Conservation (phyloP, 345 rosid species). For the Boechera divaricarpa region DNA sequence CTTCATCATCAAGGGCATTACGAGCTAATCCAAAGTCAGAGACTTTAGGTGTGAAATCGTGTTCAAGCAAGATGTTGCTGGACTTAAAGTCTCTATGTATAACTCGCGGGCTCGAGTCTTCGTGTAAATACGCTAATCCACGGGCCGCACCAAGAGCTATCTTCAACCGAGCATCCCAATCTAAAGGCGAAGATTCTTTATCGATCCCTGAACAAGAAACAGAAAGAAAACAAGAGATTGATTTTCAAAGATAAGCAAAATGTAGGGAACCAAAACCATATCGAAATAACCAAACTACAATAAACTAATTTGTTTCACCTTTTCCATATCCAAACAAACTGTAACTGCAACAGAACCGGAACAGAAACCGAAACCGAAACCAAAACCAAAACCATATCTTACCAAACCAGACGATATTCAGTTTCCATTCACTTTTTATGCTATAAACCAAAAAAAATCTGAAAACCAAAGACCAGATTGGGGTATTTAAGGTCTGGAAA, state of each 20-base stretch:
- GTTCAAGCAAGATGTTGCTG: slow-evolving; percentile 92
- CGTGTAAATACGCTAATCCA: slow-evolving; percentile 93
- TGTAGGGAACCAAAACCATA: background rate
- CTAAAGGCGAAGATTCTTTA: slow-evolving; percentile 74
- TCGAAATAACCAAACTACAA: background rate
- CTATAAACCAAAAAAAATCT: background rate
- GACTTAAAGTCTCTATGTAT: slow-evolving; percentile 98
- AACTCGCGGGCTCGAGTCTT: slow-evolving; percentile 95
- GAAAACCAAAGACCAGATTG: background rate
- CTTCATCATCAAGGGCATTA: slow-evolving; percentile 84
- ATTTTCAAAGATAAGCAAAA: background rate
- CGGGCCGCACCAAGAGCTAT: slow-evolving; percentile 98
- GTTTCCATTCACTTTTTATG: background rate
- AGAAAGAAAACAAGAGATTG: slow-evolving; percentile 8
- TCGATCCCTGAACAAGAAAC: slow-evolving; percentile 59
- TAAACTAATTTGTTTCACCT: background rate
- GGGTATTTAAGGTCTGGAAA: background rate
- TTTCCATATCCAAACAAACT: background rate
- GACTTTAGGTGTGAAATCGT: slow-evolving; percentile 92
- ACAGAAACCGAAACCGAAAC: background rate
- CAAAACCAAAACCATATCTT: background rate
- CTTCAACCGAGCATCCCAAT: slow-evolving; percentile 91
- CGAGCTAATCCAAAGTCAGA: slow-evolving; percentile 98
- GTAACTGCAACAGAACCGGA: background rate
- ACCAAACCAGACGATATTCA: background rate